Base-by-base conservation (phyloP, 352 stramenopile genomes). In the Globisporangium nunn region DNA sequence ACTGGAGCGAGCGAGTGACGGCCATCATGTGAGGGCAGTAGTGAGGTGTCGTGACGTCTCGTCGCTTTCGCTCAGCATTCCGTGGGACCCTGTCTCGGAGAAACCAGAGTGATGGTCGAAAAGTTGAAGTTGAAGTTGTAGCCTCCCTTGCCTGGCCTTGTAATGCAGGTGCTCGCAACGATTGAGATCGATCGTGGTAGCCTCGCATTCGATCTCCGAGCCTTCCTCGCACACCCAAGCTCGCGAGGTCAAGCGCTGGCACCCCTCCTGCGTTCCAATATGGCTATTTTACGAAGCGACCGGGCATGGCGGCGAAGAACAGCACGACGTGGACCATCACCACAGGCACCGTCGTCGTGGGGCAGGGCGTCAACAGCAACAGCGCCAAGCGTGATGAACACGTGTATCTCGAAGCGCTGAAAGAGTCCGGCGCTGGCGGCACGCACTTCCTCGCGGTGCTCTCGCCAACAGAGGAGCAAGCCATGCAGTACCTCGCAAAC, bases 371-470 rank as follows among this genome's bases (percentile, higher is more conserved):
- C 18, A 43, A 12, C 1, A 15, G 17, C 23, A 12, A 6, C 37
- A 37, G 23, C 11, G 17, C 29, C 52, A 58, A 47, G 35, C 37
- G 18, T 2, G 41, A 54, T 10, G n/a, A 28, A 35, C n/a, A 50
- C 46, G 47, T 12, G 37, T 54, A 41, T 29, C 50, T 17, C 6
- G 29, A 23, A 48, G n/a, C 50, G n/a, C 6, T 23, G 12, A 39
- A 43, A 37, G 50, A 46, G n/a, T 30, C 14, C 14, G 35, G 17
- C 10, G 8, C 5, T 33, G 51, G 29, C 23, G 28, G 14, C 6
- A 14, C 37, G 17, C 68, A 66, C 46, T 87, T 87, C 46, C 58
- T 80, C n/a, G 78, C 72, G n/a, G 55, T 84, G 18, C 23, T 85
- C 18, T 70, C 78, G 17, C 78, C 72, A 1, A 77, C 49, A 43